Evolutionary conservation across 768 basidiomycete species (phyloP), one percentile per base, ranked within the genome.

Genomic region (Pleurotus ostreatus): DNA sequence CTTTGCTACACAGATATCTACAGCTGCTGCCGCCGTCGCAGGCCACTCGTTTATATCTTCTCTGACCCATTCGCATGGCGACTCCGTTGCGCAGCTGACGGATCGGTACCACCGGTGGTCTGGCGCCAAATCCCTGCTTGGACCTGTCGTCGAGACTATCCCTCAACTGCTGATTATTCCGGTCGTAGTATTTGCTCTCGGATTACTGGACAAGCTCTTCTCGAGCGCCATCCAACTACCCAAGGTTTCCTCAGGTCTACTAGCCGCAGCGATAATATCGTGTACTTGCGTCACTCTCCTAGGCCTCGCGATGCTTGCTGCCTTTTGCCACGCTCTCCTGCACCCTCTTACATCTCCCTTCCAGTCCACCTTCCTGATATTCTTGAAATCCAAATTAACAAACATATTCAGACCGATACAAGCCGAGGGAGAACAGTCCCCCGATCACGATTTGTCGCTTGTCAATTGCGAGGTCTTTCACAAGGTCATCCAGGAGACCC

Each of bases 181-280:
- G 1, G 56, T 60, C 1, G 0, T 46, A 16, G 56, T 57, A 5
- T 53, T 60, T 40, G 43, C 51, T 5, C 49, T 44, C 8, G 59
- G 56, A 26, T 40, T 57, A 11, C 34, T 60, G 3, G 56, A 57
- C 56, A 47, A 30, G 9, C 43, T 57, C 9, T 57, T 60, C 15
- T 49, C 59, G 8, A 25, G 15, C 20, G 8, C 56, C 12, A 41
- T 55, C n/a, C 9, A 34, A 4, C 46, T 55, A 13, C 25, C 45
- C 13, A 20, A 22, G 3, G 4, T 38, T 45, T 46, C 54, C 5
- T 7, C n/a, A 12, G 44, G 25, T 34, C 41, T 55, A 11, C 54
- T 45, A 13, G 54, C 43, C 4, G 41, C 54, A 6, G 16, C 54
- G 13, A 30, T 45, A 20, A 46, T 55, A 13, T 55, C 43, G n/a